phyloP scores from a whole-genome alignment of 768 basidiomycete species.

The Boletus rex-veris region DNA sequence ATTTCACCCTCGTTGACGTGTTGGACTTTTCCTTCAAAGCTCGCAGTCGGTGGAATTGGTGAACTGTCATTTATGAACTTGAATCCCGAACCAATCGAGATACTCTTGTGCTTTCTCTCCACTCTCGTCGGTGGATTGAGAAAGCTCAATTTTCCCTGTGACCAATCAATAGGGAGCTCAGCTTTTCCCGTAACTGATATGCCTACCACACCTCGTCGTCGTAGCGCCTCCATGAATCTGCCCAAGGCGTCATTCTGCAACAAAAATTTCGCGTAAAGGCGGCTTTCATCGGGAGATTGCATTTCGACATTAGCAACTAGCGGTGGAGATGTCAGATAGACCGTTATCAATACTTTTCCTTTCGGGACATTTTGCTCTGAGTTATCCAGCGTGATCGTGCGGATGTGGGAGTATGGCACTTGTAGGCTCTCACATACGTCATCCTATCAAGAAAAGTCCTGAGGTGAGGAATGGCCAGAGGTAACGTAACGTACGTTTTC shows the following conservation, averaged over 20 bases:
- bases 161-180: background rate
- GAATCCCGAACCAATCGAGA: conserved; percentile 29
- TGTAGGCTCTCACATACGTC: conserved; percentile 52
- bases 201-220: conserved; percentile 47
- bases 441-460: conserved; percentile 33
- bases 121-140: conserved; percentile 16
- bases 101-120: conserved; percentile 14
- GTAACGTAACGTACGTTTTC: conserved; percentile 14
- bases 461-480: background rate
- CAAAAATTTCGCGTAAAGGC: conserved; percentile 35
- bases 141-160: conserved; percentile 31
- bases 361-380: conserved; percentile 18
- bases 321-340: conserved; percentile 37
- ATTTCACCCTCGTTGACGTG: conserved; percentile 28
- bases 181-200: background rate
- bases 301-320: conserved; percentile 32
- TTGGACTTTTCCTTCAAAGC: conserved; percentile 33
- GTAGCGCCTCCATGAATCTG: conserved; percentile 42
- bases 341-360: conserved; percentile 26
- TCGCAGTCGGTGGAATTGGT: conserved; percentile 19
- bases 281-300: conserved; percentile 19
- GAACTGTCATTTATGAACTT: conserved; percentile 22
- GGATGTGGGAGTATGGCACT: conserved; percentile 38
- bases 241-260: conserved; percentile 33
- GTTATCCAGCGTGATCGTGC: conserved; percentile 24